Evolutionary conservation across 129 eudicot genomes (phyloP), one percentile per base, ranked within the genome.

Genomic region (Rutidosis leptorrhynchoides): DNA sequence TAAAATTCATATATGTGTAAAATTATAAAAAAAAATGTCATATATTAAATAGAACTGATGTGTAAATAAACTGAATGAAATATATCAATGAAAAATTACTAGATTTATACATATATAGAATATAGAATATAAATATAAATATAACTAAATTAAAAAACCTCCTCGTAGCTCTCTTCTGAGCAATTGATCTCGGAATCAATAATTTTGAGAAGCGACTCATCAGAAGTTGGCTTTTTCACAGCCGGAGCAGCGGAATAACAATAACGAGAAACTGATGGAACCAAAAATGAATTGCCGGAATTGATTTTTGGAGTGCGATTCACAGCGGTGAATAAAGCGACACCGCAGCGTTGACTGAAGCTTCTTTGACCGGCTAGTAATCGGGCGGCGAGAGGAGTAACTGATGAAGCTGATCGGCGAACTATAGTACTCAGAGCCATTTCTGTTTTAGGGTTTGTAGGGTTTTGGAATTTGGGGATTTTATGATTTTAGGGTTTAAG

Each of bases 361-460:
- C 14, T 45, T 43, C 79, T 72, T 29, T 78, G 90, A 45, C 76
- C 71, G 33, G 68, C 54, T 7, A 82, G 9, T 9, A 80, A 64
- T 8, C 92, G 78, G 24, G 78, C 71, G 52, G 89, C 84, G 58
- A 86, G 69, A 19, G 95, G 96, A 14, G 82, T 81, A 23, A 79
- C 74, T 29, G 74, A 27, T 3, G 88, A 80, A 60, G 75, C 89
- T 14, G 96, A 71, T 69, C 89, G 74, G 21, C 95, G 87, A n/a
- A 93, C 71, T 11, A 77, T 67, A 8, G 66, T 56, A 5, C 74
- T 49, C 25, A 83, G 51, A 26, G 88, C 81, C 95, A 89, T 85
- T 76, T 32, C 43, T 19, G 7, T n/a, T 17, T 49, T 11, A 30
- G 66, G 35, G 55, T 19, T 43, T 46, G 58, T 16, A 51, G 60